These are phyloP conservation scores for Mortierella sp. DNA, from an alignment of 371 early-diverging fungal species.

Conservation along the genomic window DNA sequence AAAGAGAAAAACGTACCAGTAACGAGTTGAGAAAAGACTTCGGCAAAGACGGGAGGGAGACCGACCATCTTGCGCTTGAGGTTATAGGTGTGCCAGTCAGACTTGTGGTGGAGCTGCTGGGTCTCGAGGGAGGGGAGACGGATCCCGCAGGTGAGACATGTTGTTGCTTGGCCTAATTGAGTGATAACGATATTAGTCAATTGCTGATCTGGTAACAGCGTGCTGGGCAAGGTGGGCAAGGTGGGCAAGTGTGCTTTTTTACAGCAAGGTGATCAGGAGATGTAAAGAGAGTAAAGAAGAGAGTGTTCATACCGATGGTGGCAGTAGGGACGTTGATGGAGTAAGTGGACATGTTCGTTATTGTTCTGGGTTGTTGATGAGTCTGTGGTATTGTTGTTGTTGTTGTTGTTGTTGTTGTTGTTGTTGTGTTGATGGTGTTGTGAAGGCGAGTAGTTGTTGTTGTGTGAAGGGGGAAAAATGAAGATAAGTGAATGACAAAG, in stretches of 20 bases:
- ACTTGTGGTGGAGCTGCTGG: slow-evolving; percentile 71
- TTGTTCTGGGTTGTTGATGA: not conserved
- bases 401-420: not conserved
- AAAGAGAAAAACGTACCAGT: slow-evolving; percentile 12
- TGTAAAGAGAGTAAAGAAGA: not conserved
- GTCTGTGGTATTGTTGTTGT: not conserved
- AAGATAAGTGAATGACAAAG: not conserved
- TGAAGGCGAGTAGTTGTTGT: not conserved
- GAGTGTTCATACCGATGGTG: not conserved
- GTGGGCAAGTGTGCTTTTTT: not conserved
- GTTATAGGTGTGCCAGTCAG: slow-evolving; percentile 94
- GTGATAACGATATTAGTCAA: not conserved
- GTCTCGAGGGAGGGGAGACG: slow-evolving; percentile 71
- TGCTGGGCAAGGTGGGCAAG: not conserved
- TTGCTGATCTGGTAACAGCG: not conserved
- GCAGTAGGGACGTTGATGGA: not conserved
- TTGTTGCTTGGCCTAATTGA: slow-evolving; percentile 46
- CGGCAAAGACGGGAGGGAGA: slow-evolving; percentile 80
- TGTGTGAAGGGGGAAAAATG: not conserved
- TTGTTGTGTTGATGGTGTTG: not conserved
- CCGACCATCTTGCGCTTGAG: slow-evolving; percentile 88
- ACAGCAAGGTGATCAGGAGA: not conserved
- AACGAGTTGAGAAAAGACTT: slow-evolving; percentile 74
- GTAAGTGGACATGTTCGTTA: slow-evolving; percentile 11
- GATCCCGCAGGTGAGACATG: slow-evolving; percentile 69